A percentile compares a stretch with the other conserved stretches of the same genome.
These are phyloP conservation scores for Coriaria nepalensis DNA, from an alignment of 306 rosid genomes.

Conservation along the genomic window DNA sequence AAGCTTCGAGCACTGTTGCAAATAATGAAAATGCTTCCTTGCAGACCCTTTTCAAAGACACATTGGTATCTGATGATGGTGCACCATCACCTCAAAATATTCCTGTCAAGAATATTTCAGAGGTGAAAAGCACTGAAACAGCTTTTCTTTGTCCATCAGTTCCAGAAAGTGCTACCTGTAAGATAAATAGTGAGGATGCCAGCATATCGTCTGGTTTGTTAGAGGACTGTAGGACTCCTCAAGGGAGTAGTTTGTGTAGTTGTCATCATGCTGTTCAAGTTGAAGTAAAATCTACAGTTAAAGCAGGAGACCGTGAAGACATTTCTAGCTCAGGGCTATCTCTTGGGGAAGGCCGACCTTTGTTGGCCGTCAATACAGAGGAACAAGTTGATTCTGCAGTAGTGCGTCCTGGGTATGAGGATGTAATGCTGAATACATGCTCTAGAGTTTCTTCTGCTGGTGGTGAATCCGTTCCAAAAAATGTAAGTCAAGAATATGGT, in stretches of 20 bases:
- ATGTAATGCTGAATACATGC: conserved; percentile 2
- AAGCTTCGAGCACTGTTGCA: conserved; percentile 9
- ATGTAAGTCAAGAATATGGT: not conserved
- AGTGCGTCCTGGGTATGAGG: conserved; percentile 4
- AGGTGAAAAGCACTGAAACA: conserved; percentile 2
- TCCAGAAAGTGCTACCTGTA: conserved; percentile 12
- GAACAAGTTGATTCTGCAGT: conserved; percentile 7
- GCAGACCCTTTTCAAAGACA: not conserved
- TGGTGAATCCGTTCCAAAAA: conserved; percentile 4
- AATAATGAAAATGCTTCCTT: not conserved
- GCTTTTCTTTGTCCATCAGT: conserved; percentile 7
- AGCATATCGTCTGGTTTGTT: conserved; percentile 11
- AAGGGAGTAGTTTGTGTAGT: conserved; percentile 2
- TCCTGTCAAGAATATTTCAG: not conserved
- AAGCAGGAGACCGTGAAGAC: conserved; percentile 9
- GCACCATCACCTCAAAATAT: not conserved
- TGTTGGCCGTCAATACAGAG: conserved; percentile 6
- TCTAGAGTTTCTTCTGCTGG: not conserved
- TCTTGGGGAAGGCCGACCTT: conserved; percentile 7
- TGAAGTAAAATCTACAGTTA: conserved; percentile 7
- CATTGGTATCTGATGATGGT: not conserved
- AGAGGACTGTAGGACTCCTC: conserved; percentile 13
- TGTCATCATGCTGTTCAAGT: not conserved
- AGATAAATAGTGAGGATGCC: conserved; percentile 9
- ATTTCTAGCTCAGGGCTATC: conserved; percentile 7